A percentile compares a stretch with the other conserved stretches of the same genome.
Evolutionary conservation across 768 basidiomycete genomes (phyloP).

Genomic region (Kwoniella shandongensis): DNA sequence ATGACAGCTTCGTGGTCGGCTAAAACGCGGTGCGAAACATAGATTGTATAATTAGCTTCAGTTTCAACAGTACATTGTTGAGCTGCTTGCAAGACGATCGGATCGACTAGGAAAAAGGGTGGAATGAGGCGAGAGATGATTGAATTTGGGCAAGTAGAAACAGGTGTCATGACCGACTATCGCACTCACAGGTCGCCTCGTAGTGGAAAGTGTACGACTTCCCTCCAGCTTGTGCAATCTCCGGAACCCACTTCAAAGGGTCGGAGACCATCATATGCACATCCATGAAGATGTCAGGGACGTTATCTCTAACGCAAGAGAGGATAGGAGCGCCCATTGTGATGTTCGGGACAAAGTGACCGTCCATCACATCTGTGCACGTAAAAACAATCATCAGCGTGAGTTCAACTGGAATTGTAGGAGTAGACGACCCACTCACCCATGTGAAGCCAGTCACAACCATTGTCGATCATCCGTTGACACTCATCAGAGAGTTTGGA

Average conservation of each 20-base stretch:
- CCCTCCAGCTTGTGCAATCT: slow-evolving; percentile 93
- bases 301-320: slow-evolving; percentile 74
- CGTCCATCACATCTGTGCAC: slow-evolving; percentile 89
- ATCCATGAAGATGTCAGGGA: slow-evolving; percentile 98
- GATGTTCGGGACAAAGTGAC: slow-evolving; percentile 98
- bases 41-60: not conserved
- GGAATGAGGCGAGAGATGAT: too few species aligned
- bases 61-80: too few species aligned
- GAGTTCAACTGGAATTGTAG: too few species aligned
- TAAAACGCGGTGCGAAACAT: slow-evolving; percentile 3
- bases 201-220: slow-evolving; percentile 94
- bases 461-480: slow-evolving; percentile 87
- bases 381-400: not conserved
- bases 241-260: slow-evolving; percentile 94
- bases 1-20: slow-evolving; percentile 64
- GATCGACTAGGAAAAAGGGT: too few species aligned
- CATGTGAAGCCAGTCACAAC: slow-evolving; percentile 99
- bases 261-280: slow-evolving; percentile 99
- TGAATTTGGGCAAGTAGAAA: too few species aligned
- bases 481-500: slow-evolving; percentile 93
- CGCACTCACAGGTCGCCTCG: slow-evolving; percentile 76
- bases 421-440: too few species aligned
- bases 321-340: slow-evolving; percentile 94
- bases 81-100: too few species aligned
- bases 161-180: not conserved